A percentile compares a stretch with the other conserved stretches of the same genome.
Conservation (phyloP, 352 stramenopile species). For the Globisporangium yorkense region DNA sequence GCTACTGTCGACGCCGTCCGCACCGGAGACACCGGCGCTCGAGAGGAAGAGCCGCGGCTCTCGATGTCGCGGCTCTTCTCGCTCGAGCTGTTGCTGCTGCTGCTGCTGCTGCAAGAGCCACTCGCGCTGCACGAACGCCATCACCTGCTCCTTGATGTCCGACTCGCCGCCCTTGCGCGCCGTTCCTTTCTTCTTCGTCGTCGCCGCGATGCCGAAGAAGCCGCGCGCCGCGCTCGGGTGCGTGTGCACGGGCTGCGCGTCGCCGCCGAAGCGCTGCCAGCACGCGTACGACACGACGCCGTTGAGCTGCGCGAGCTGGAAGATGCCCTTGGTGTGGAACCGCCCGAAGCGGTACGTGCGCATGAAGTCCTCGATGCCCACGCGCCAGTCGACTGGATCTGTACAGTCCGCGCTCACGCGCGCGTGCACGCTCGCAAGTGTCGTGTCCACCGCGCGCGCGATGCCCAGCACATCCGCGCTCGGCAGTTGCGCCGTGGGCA, state of each 20-base stretch:
- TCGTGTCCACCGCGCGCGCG: constrained; percentile 38
- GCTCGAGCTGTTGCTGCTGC: not conserved
- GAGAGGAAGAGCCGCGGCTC: constrained; percentile 30
- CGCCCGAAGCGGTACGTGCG: constrained; percentile 68
- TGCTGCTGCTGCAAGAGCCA: not conserved
- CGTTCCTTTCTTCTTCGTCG: constrained; percentile 15
- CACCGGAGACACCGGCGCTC: not conserved
- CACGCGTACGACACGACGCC: constrained; percentile 77
- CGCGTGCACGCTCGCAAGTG: constrained; percentile 26
- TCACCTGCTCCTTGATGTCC: constrained; percentile 66
- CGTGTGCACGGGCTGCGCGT: constrained; percentile 43
- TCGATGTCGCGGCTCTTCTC: constrained; percentile 4
- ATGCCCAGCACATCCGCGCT: constrained; percentile 68
- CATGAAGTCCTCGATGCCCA: constrained; percentile 86
- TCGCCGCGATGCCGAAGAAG: constrained; percentile 37
- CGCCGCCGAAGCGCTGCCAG: constrained; percentile 48
- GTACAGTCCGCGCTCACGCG: constrained; percentile 7
- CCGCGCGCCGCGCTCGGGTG: constrained; percentile 72
- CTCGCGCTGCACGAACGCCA: constrained; percentile 40
- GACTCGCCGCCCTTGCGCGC: constrained; percentile 8
- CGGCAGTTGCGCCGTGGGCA: constrained; percentile 50
- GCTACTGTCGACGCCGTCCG: not conserved
- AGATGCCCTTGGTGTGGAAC: constrained; percentile 82
- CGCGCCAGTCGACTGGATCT: constrained; percentile 31
- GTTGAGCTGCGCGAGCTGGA: constrained; percentile 84